Conservation (phyloP, 2,329 filamentous ascomycete species). For the Verruconis gallopava region DNA sequence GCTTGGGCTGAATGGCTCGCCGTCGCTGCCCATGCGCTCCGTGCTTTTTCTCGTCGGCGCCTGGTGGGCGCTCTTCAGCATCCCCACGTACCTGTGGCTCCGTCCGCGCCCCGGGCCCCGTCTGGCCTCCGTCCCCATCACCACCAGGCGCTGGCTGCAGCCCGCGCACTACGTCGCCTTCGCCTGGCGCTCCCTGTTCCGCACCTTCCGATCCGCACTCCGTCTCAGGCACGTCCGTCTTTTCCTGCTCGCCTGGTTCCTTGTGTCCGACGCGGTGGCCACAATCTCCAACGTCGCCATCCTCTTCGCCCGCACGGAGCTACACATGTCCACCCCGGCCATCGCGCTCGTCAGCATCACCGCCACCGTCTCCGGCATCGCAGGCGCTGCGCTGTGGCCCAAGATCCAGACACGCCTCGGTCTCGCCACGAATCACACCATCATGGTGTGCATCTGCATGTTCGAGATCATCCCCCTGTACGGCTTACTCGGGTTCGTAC, state of each 20-base stretch:
- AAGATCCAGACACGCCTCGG: conserved; percentile 54
- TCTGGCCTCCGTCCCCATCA: conserved; percentile 29
- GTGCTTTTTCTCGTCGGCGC: conserved; percentile 69
- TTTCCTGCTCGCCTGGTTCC: conserved; percentile 77
- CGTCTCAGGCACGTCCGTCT: conserved; percentile 57
- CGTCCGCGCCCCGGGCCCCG: conserved; percentile 78
- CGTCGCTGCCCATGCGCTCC: conserved; percentile 67
- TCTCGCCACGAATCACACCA: conserved; percentile 65
- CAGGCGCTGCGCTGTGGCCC: conserved; percentile 80
- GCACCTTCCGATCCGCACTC: conserved; percentile 59
- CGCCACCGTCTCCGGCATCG: conserved; percentile 69
- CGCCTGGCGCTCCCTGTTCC: conserved; percentile 71
- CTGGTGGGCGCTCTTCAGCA: conserved; percentile 82
- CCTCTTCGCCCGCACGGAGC: conserved; percentile 79
- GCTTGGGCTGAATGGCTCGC: conserved; percentile 45
- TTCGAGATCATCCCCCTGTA: conserved; percentile 88
- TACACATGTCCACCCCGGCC: conserved; percentile 76
- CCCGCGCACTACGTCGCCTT: conserved; percentile 63
- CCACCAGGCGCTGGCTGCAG: conserved; percentile 22
- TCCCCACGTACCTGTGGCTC: conserved; percentile 74
- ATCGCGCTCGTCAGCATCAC: conserved; percentile 83
- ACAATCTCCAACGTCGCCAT: conserved; percentile 91
- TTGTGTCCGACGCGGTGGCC: conserved; percentile 82
- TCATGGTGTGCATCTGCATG: conserved; percentile 68
- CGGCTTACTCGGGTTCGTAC: conserved; percentile 70